Percentiles rank a stretch among this genome's conserved stretches.
phyloP scores from a whole-genome alignment of 768 basidiomycete species.

The Pleurotus citrinopileatus region DNA sequence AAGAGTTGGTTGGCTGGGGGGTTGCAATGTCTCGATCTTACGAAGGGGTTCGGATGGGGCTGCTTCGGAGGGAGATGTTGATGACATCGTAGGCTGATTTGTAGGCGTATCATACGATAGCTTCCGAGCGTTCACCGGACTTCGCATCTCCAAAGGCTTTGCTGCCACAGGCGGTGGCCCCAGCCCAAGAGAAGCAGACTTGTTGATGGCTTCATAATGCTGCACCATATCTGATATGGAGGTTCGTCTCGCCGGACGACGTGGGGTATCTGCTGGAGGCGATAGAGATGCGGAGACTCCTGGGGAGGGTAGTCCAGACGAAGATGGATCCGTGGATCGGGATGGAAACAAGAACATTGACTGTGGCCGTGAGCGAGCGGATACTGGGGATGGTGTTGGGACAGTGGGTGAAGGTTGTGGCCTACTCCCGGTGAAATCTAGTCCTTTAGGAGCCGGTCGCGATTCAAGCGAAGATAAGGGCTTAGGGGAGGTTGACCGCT shows the following conservation, averaged over 20 bases:
- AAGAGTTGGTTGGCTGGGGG: background rate
- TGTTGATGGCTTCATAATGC: constrained; percentile 67
- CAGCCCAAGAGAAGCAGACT: constrained; percentile 21
- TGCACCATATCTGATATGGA: constrained; percentile 89
- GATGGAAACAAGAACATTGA: constrained; percentile 78
- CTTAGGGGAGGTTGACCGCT: constrained; percentile 21
- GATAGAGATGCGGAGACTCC: constrained; percentile 13
- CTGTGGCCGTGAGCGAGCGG: constrained; percentile 64
- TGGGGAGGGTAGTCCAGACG: constrained; percentile 43
- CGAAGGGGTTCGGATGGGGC: background rate
- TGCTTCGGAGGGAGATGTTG: background rate
- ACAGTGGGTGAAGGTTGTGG: constrained; percentile 20
- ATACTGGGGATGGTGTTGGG: constrained; percentile 24
- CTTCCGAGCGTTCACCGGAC: constrained; percentile 7
- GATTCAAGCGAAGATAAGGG: constrained; percentile 17
- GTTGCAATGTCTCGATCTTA: background rate
- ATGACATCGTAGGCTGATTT: background rate
- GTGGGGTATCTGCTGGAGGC: constrained; percentile 26
- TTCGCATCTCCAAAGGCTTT: constrained; percentile 16
- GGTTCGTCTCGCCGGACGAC: constrained; percentile 46
- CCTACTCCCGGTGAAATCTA: constrained; percentile 12
- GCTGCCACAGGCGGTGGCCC: constrained; percentile 27
- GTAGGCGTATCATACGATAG: constrained; percentile 13
- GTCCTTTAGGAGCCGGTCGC: constrained; percentile 13
- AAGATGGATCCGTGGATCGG: constrained; percentile 32